Evolutionary conservation across 1,284 basidiomycete species (phyloP).

Genomic region (Trametes pubescens): DNA sequence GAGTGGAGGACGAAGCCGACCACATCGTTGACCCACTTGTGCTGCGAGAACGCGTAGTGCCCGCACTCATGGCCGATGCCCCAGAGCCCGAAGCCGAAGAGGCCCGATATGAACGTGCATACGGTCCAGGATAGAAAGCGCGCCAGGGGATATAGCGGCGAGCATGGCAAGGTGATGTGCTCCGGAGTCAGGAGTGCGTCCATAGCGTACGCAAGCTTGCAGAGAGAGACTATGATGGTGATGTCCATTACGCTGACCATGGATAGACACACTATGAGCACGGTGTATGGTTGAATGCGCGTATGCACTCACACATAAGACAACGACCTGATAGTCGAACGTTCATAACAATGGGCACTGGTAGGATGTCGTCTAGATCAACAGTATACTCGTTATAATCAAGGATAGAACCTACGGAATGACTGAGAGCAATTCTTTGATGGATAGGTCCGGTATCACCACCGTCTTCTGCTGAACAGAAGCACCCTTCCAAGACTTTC

Average conservation of each 20-base stretch:
- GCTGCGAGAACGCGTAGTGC: conserved; percentile 96
- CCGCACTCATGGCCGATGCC: conserved; percentile 93
- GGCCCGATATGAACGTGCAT: conserved; percentile 84
- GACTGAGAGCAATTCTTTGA: conserved; percentile 86
- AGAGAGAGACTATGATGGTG: conserved; percentile 72
- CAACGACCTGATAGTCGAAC: conserved; percentile 86
- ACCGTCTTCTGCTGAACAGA: conserved; percentile 66
- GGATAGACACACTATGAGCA: conserved; percentile 1
- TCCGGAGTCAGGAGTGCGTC: conserved; percentile 70
- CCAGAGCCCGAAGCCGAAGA: conserved; percentile 95
- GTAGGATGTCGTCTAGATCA: not conserved
- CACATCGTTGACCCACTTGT: conserved; percentile 91
- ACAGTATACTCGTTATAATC: not conserved
- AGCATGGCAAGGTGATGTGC: conserved; percentile 64
- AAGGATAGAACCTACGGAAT: conserved; percentile 76
- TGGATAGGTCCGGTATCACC: conserved; percentile 80
- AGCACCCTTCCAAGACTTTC: conserved; percentile 24
- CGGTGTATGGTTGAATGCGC: conserved; percentile 8
- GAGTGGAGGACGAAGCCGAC: conserved; percentile 97
- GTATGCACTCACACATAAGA: conserved; percentile 72
- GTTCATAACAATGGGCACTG: conserved; percentile 92
- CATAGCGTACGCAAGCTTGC: conserved; percentile 74
- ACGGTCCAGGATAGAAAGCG: conserved; percentile 80
- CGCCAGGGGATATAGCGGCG: conserved; percentile 68
- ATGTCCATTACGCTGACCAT: conserved; percentile 75